Percentiles rank a stretch among this genome's conserved stretches.
phyloP scores from a whole-genome alignment of 2,329 filamentous ascomycete species.

The Arthroderma uncinatum region DNA sequence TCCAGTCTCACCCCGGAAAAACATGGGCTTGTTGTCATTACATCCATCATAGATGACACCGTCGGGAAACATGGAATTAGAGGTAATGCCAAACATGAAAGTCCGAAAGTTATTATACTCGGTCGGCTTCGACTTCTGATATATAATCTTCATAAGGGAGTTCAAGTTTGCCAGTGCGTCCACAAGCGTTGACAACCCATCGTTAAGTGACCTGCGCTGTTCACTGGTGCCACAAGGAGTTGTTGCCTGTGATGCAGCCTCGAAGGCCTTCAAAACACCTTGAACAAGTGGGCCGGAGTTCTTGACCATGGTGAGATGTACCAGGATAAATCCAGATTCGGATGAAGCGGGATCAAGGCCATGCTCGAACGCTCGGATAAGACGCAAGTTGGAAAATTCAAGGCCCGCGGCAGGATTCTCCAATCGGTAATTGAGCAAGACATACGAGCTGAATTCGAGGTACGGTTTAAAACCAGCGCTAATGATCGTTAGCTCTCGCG shows the following conservation, averaged over 20 bases:
- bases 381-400: conserved; percentile 1
- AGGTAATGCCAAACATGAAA: conserved; percentile 2
- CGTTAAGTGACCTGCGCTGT: neutral
- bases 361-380: neutral
- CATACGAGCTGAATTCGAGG: neutral
- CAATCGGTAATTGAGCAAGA: neutral
- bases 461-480: neutral
- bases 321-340: neutral
- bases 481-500: neutral
- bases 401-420: neutral
- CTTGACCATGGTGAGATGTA: neutral
- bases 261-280: neutral
- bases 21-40: conserved; percentile 1
- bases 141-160: neutral
- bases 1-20: conserved; percentile 1
- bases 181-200: neutral
- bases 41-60: neutral
- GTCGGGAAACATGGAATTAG: neutral
- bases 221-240: neutral
- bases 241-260: neutral
- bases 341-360: neutral
- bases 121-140: neutral
- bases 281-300: neutral
- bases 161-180: neutral
- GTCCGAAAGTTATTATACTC: conserved; percentile 1